These are phyloP conservation scores for Delitschia confertaspora DNA, from an alignment of 495 filamentous ascomycete species.

Conservation along the genomic window DNA sequence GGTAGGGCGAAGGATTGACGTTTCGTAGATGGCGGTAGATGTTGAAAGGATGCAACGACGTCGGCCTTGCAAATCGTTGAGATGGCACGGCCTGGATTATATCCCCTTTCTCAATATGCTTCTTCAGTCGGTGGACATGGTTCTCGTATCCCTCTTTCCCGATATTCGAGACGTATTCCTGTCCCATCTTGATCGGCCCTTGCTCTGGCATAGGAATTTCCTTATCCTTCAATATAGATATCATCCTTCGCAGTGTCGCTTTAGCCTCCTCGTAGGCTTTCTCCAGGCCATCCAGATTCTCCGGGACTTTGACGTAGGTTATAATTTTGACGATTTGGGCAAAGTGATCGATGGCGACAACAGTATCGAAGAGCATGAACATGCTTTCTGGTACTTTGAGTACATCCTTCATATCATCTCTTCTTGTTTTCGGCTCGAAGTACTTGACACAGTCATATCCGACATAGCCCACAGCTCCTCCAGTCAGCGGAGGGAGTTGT, in stretches of 20 bases:
- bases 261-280: constrained; percentile 57
- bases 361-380: constrained; percentile 97
- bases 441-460: constrained; percentile 96
- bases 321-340: constrained; percentile 86
- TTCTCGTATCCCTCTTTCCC: constrained; percentile 77
- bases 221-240: constrained; percentile 58
- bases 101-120: constrained; percentile 81
- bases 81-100: constrained; percentile 97
- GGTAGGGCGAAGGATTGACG: constrained; percentile 91
- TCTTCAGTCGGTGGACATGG: constrained; percentile 72
- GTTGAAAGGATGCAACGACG: constrained; percentile 89
- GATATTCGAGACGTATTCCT: constrained; percentile 88
- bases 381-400: constrained; percentile 82
- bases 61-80: constrained; percentile 83
- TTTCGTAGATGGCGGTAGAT: constrained; percentile 94
- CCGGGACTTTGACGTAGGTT: constrained; percentile 68
- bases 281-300: constrained; percentile 45
- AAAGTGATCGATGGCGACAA: constrained; percentile 92
- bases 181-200: constrained; percentile 57
- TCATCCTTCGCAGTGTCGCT: constrained; percentile 51
- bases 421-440: constrained; percentile 87
- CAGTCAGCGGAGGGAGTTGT: constrained; percentile 71
- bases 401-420: constrained; percentile 71
- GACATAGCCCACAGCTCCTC: constrained; percentile 91
- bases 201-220: constrained; percentile 72